Conservation (phyloP, 2,329 filamentous ascomycete genomes). For the Colletotrichum orbiculare region DNA sequence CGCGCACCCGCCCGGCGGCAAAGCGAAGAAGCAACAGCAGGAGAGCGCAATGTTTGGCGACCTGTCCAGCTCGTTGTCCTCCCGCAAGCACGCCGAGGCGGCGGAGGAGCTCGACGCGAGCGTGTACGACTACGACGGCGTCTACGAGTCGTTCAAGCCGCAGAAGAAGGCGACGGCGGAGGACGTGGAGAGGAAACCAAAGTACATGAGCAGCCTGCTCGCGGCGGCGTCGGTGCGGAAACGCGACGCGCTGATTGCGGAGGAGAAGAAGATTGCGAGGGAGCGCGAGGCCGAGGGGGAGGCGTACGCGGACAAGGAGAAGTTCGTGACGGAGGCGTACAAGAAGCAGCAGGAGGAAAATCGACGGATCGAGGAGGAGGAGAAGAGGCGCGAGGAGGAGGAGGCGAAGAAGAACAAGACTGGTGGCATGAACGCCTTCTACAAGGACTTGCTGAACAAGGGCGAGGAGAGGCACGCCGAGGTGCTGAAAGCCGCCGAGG, state of each 20-base stretch:
- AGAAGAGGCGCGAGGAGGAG: conserved; percentile 72
- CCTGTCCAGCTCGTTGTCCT: conserved; percentile 72
- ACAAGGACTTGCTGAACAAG: conserved; percentile 77
- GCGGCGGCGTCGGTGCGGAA: conserved; percentile 81
- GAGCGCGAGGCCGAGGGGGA: conserved; percentile 86
- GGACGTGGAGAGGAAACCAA: conserved; percentile 72
- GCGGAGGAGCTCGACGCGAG: conserved; percentile 76
- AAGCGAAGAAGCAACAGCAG: conserved; percentile 51
- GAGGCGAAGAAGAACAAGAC: conserved; percentile 72
- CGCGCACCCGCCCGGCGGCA: conserved; percentile 55
- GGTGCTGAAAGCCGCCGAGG: conserved; percentile 74
- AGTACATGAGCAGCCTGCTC: conserved; percentile 82
- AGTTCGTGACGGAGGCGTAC: conserved; percentile 87
- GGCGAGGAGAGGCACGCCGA: conserved; percentile 77
- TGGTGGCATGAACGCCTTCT: conserved; percentile 82
- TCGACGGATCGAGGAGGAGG: conserved; percentile 75
- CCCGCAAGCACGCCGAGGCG: conserved; percentile 71
- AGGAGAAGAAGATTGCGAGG: conserved; percentile 82
- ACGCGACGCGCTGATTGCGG: conserved; percentile 80
- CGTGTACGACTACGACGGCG: conserved; percentile 87
- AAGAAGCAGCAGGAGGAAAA: conserved; percentile 85
- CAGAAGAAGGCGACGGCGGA: conserved; percentile 65
- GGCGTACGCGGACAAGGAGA: conserved; percentile 84
- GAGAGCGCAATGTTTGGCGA: conserved; percentile 68
- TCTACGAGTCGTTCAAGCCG: conserved; percentile 81